Evolutionary conservation across 139 green algal species (phyloP).

Genomic region (Pleodorina starrii): DNA sequence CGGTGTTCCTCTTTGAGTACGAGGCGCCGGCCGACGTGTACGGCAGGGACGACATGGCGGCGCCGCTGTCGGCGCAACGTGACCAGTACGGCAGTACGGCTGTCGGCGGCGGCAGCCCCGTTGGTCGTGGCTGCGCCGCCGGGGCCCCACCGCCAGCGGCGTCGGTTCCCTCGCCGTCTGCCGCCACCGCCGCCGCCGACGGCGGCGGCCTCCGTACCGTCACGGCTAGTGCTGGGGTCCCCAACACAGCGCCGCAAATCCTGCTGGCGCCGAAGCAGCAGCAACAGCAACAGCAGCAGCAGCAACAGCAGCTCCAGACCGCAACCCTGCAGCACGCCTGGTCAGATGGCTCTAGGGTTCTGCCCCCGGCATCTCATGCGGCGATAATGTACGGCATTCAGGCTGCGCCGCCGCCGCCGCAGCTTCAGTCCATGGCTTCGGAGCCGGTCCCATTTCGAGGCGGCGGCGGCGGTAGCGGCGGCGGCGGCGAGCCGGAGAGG

Average conservation of each 20-base stretch:
- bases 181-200: background rate
- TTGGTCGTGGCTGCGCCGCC: background rate
- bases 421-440: conserved; percentile 18
- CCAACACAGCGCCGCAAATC: too few relatives aligned
- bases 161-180: background rate
- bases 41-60: conserved; percentile 1
- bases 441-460: background rate
- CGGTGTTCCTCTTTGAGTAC: conserved; percentile 60
- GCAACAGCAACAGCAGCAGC: background rate
- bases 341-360: background rate
- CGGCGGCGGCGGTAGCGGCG: too few relatives aligned
- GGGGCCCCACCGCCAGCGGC: background rate
- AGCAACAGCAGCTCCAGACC: background rate
- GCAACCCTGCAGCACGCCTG: conserved; percentile 7
- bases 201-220: too few relatives aligned
- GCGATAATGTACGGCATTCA: background rate
- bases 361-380: background rate
- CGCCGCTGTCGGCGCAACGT: background rate
- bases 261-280: background rate
- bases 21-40: conserved; percentile 4
- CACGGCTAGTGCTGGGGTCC: background rate
- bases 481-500: too few relatives aligned
- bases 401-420: background rate
- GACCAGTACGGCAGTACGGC: conserved; percentile 2
- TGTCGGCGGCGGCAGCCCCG: background rate